A percentile compares a stretch with the other conserved stretches of the same genome.
phyloP scores from a whole-genome alignment of 805 yeast genomes.

The Candida adriatica region DNA sequence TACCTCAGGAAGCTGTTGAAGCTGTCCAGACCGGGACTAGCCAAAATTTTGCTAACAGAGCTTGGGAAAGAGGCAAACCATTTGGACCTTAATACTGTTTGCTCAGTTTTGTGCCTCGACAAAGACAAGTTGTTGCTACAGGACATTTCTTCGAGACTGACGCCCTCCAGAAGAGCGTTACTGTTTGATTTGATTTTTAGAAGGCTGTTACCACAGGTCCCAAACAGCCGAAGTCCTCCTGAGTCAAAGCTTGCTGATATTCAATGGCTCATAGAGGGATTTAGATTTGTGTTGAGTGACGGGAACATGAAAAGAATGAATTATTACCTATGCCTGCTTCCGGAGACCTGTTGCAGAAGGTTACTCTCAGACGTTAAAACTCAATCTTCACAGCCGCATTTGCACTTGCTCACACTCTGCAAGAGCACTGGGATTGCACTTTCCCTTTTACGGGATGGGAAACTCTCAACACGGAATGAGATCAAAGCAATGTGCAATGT shows the following conservation, averaged over 20 bases:
- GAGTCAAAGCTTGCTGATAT: constrained; percentile 3
- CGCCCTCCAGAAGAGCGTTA: constrained; percentile 6
- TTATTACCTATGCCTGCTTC: constrained; percentile 2
- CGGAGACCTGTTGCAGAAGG: constrained; percentile 59
- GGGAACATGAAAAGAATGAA: constrained; percentile 2
- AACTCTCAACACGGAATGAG: constrained; percentile 3
- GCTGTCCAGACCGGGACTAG: constrained; percentile 3
- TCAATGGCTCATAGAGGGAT: constrained; percentile 7
- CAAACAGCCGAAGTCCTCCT: constrained; percentile 4
- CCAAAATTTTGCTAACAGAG: constrained; percentile 2
- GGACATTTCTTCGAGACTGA: constrained; percentile 1
- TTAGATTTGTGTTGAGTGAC: constrained; percentile 6
- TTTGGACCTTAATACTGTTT: constrained; percentile 2
- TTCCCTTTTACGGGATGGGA: background rate
- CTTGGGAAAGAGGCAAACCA: constrained; percentile 1
- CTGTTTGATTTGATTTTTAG: constrained; percentile 4
- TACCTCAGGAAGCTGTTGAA: constrained; percentile 9
- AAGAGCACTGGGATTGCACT: constrained; percentile 1
- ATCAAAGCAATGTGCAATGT: constrained; percentile 2
- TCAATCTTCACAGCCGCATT: constrained; percentile 32
- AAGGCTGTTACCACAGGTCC: background rate
- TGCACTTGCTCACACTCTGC: background rate
- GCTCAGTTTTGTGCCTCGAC: constrained; percentile 1
- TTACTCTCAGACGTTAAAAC: constrained; percentile 82
- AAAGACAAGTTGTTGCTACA: constrained; percentile 2